Evolutionary conservation across 306 rosid genomes (phyloP).

Genomic region (Gynostemma pentaphyllum): DNA sequence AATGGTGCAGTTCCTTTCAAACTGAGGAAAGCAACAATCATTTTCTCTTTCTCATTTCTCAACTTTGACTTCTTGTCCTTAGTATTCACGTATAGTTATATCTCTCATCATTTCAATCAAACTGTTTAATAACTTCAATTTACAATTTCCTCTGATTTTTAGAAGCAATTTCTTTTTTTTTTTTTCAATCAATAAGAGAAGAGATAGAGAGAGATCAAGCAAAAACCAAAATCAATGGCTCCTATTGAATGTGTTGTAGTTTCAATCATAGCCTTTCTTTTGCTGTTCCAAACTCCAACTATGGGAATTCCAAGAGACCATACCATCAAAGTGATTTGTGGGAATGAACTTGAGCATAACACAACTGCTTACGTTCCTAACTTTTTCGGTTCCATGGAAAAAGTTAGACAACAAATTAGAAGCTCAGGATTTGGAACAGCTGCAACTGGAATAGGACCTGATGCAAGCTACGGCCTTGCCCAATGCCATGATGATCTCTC

Average conservation of each 20-base stretch:
- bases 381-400: constrained; percentile 64
- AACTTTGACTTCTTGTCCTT: background rate
- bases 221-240: constrained; percentile 1
- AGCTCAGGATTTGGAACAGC: constrained; percentile 54
- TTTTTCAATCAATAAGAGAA: background rate
- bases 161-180: background rate
- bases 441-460: constrained; percentile 51
- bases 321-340: constrained; percentile 40
- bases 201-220: too few species aligned
- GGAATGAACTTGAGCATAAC: constrained; percentile 45
- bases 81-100: too few species aligned
- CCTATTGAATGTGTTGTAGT: constrained; percentile 2
- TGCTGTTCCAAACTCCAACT: constrained; percentile 18
- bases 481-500: constrained; percentile 92
- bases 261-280: constrained; percentile 16
- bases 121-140: background rate
- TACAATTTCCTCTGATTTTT: background rate
- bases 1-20: background rate
- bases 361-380: constrained; percentile 38
- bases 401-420: constrained; percentile 54
- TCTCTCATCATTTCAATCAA: too few species aligned
- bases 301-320: constrained; percentile 61
- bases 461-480: constrained; percentile 65
- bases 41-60: background rate
- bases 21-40: background rate